Conservation (phyloP, 805 yeast species). For the Candida alai region DNA sequence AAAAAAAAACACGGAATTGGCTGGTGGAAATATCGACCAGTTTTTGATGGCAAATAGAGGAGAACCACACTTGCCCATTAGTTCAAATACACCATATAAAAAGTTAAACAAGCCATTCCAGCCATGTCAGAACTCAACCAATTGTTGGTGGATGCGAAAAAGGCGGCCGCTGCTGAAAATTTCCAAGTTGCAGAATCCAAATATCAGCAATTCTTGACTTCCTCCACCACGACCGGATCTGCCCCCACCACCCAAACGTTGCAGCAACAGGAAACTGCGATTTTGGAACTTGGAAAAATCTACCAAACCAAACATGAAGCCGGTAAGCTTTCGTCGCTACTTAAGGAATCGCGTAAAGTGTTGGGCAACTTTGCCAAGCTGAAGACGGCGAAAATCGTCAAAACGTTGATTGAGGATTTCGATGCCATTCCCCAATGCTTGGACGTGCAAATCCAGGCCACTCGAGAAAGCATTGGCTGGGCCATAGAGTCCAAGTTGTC, state of each 20-base stretch:
- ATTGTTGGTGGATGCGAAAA: constrained; percentile 57
- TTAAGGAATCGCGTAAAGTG: constrained; percentile 64
- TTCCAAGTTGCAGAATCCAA: constrained; percentile 55
- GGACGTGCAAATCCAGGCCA: constrained; percentile 68
- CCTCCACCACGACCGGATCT: constrained; percentile 12
- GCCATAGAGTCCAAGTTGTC: constrained; percentile 77
- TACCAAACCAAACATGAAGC: constrained; percentile 51
- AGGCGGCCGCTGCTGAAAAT: constrained; percentile 47
- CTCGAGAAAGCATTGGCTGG: constrained; percentile 84
- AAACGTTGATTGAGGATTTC: constrained; percentile 72
- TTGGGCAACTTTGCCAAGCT: constrained; percentile 85
- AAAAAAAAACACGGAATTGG: too few species aligned
- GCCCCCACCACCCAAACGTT: constrained; percentile 17
- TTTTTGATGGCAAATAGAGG: too few species aligned
- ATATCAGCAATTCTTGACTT: constrained; percentile 52
- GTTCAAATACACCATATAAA: too few species aligned
- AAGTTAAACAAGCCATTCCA: too few species aligned
- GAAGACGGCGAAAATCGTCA: constrained; percentile 88
- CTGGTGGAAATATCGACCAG: too few species aligned
- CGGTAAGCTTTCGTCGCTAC: constrained; percentile 54
- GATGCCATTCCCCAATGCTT: constrained; percentile 59
- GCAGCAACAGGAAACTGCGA: constrained; percentile 58
- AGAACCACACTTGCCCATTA: too few species aligned
- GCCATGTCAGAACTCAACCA: constrained; percentile 20
- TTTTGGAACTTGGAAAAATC: constrained; percentile 70